Evolutionary conservation across 371 early-diverging fungal genomes (phyloP).

Genomic region (Haplosporangium sp.): DNA sequence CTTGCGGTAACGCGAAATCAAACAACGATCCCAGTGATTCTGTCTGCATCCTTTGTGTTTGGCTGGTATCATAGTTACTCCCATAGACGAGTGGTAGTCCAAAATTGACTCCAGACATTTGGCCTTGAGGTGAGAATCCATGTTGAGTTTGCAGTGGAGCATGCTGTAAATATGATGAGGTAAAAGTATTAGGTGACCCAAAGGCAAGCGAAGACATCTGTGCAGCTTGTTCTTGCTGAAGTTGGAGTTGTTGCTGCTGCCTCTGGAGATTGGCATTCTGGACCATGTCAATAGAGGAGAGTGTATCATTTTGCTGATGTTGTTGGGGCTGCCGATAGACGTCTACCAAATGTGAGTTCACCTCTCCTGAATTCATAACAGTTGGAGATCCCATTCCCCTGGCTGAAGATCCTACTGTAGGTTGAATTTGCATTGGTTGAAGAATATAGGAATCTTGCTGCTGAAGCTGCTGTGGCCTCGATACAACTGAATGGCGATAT

Average conservation of each 20-base stretch:
- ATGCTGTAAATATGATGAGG: slow-evolving; percentile 18
- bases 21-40: slow-evolving; percentile 49
- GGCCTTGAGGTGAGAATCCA: slow-evolving; percentile 17
- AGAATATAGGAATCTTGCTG: slow-evolving; percentile 31
- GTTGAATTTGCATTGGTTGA: slow-evolving; percentile 43
- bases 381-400: background rate
- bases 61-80: slow-evolving; percentile 31
- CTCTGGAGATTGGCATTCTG: slow-evolving; percentile 42
- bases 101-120: slow-evolving; percentile 11
- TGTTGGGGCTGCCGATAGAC: slow-evolving; percentile 24
- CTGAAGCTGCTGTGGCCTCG: slow-evolving; percentile 26
- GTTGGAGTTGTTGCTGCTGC: slow-evolving; percentile 37
- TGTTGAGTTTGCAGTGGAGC: slow-evolving; percentile 11
- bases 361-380: background rate
- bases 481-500: slow-evolving; percentile 27
- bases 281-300: slow-evolving; percentile 36
- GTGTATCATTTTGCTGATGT: slow-evolving; percentile 18
- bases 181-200: slow-evolving; percentile 29
- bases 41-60: slow-evolving; percentile 26
- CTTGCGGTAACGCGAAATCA: slow-evolving; percentile 48
- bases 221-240: slow-evolving; percentile 38
- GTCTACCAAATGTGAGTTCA: slow-evolving; percentile 18
- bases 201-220: slow-evolving; percentile 47
- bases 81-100: slow-evolving; percentile 48
- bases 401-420: slow-evolving; percentile 7